Conservation (phyloP, 768 basidiomycete genomes). For the Holtermanniella nyarrowii region DNA sequence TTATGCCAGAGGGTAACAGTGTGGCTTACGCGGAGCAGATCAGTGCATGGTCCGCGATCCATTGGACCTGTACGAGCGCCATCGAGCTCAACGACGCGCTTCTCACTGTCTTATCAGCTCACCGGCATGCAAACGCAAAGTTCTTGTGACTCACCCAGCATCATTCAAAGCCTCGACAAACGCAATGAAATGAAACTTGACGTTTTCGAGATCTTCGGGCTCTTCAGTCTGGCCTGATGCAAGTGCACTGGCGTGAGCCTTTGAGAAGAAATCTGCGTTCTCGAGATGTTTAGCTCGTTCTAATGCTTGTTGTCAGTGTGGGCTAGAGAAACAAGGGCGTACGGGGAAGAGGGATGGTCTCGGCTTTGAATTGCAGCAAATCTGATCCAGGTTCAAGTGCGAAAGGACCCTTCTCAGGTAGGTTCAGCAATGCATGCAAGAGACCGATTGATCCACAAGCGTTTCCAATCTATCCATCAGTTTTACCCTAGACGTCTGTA, state of each 20-base stretch:
- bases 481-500: neutral
- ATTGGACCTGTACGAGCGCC: constrained; percentile 67
- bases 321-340: constrained; percentile 4
- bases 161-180: constrained; percentile 60
- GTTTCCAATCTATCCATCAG: constrained; percentile 57
- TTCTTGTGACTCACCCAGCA: constrained; percentile 35
- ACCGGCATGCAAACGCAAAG: neutral
- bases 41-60: constrained; percentile 46
- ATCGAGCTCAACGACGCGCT: constrained; percentile 70
- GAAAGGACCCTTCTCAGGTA: constrained; percentile 41
- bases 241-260: constrained; percentile 65
- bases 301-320: constrained; percentile 43
- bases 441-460: constrained; percentile 84
- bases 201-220: constrained; percentile 56
- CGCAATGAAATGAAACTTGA: constrained; percentile 75
- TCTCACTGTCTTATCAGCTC: constrained; percentile 19
- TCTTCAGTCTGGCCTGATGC: constrained; percentile 57
- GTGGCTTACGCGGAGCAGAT: constrained; percentile 25
- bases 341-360: constrained; percentile 20
- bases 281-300: constrained; percentile 69
- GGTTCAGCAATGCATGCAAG: constrained; percentile 72
- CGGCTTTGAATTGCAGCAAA: constrained; percentile 31
- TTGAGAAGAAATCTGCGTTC: constrained; percentile 61
- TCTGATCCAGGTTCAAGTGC: constrained; percentile 21
- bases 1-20: neutral